phyloP scores from a whole-genome alignment of 345 rosid genomes.

The Adansonia digitata region DNA sequence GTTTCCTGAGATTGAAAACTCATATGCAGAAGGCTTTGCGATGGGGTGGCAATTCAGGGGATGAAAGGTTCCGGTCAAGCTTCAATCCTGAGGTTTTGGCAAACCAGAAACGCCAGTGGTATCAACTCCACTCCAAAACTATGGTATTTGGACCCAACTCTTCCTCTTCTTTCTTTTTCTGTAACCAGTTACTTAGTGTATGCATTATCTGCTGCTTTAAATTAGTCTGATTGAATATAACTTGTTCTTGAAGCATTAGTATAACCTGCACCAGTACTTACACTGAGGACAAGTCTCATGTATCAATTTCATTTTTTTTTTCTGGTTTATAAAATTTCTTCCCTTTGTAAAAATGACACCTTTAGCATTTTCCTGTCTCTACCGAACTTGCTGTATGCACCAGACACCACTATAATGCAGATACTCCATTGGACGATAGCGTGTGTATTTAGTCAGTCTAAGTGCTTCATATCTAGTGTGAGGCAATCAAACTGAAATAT shows the following conservation, averaged over 20 bases:
- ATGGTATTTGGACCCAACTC: conserved; percentile 38
- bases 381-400: neutral
- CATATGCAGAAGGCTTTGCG: conserved; percentile 88
- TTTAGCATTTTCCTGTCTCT: neutral
- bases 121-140: conserved; percentile 80
- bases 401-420: neutral
- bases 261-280: neutral
- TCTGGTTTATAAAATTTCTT: neutral
- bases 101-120: conserved; percentile 96
- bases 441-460: neutral
- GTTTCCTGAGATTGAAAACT: conserved; percentile 63
- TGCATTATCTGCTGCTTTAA: neutral
- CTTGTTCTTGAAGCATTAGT: neutral
- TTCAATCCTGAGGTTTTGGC: conserved; percentile 96
- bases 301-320: neutral
- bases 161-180: neutral
- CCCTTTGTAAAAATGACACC: neutral
- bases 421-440: neutral
- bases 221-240: neutral
- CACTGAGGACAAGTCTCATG: neutral
- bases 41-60: conserved; percentile 52
- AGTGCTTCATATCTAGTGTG: neutral
- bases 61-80: conserved; percentile 36
- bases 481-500: neutral
- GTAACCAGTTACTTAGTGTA: neutral